Percentiles rank a stretch among this genome's conserved stretches.
Conservation (phyloP, 306 rosid species). For the Psophocarpus tetragonolobus region DNA sequence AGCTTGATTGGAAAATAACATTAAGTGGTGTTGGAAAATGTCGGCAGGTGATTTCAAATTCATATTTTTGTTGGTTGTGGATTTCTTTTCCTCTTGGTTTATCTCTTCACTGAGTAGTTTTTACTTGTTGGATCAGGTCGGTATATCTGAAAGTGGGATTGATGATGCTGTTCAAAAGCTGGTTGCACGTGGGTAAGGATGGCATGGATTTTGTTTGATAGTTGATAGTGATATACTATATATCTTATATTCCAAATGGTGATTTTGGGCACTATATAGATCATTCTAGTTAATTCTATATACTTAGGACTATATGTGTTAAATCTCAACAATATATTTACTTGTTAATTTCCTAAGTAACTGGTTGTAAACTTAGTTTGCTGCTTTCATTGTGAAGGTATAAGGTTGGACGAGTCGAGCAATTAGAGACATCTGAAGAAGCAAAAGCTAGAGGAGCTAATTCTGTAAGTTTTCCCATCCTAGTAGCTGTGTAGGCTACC, state of each 20-base stretch:
- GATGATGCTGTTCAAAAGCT: slow-evolving; percentile 91
- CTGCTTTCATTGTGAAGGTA: slow-evolving; percentile 58
- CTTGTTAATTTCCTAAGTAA: slow-evolving; percentile 6
- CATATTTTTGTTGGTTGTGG: not conserved
- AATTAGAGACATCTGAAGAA: slow-evolving; percentile 82
- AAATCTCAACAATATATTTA: slow-evolving; percentile 11
- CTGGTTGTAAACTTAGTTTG: slow-evolving; percentile 14
- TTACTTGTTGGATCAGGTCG: slow-evolving; percentile 64
- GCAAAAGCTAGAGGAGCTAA: slow-evolving; percentile 80
- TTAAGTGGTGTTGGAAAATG: slow-evolving; percentile 97
- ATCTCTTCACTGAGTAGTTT: slow-evolving; percentile 25
- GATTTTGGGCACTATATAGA: slow-evolving; percentile 17
- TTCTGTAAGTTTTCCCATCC: slow-evolving; percentile 69
- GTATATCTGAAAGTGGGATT: slow-evolving; percentile 97
- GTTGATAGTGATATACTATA: not conserved
- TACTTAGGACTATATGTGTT: not conserved
- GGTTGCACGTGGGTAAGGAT: slow-evolving; percentile 93
- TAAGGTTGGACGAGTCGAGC: slow-evolving; percentile 97
- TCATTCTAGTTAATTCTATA: slow-evolving; percentile 14
- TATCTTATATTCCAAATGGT: slow-evolving; percentile 8
- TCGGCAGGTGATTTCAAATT: slow-evolving; percentile 70
- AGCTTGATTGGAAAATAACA: slow-evolving; percentile 98
- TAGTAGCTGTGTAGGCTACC: slow-evolving; percentile 16
- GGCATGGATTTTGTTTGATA: slow-evolving; percentile 16
- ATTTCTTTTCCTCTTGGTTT: slow-evolving; percentile 4